phyloP scores from a whole-genome alignment of 805 yeast genomes.

The Candida gorgasii region DNA sequence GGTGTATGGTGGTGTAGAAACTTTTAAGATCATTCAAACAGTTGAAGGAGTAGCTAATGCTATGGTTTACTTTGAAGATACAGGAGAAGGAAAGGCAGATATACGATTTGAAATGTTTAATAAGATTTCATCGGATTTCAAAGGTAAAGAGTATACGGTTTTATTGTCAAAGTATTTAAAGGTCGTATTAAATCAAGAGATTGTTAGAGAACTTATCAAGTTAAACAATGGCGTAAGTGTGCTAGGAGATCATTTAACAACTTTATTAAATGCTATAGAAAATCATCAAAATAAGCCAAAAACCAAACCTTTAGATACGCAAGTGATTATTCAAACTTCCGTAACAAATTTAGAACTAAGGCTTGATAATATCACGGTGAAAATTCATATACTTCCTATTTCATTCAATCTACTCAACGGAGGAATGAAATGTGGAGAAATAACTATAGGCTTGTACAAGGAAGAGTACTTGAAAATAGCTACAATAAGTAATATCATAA shows the following conservation, averaged over 20 bases:
- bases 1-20: slow-evolving; percentile 50
- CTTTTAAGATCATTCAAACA: slow-evolving; percentile 25
- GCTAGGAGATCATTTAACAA: background rate
- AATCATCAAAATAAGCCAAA: slow-evolving; percentile 5
- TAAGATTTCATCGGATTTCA: slow-evolving; percentile 14
- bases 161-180: slow-evolving; percentile 15
- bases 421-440: slow-evolving; percentile 32
- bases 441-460: slow-evolving; percentile 2
- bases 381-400: slow-evolving; percentile 42
- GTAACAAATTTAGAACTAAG: slow-evolving; percentile 33
- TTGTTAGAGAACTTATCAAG: slow-evolving; percentile 5
- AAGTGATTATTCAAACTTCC: slow-evolving; percentile 42
- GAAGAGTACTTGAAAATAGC: slow-evolving; percentile 1
- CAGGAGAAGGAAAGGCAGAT: slow-evolving; percentile 40
- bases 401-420: slow-evolving; percentile 39
- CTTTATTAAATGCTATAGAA: slow-evolving; percentile 6
- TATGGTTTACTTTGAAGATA: slow-evolving; percentile 27
- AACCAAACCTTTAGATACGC: slow-evolving; percentile 12
- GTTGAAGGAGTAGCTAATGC: slow-evolving; percentile 19
- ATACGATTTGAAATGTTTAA: slow-evolving; percentile 51
- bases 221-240: slow-evolving; percentile 1
- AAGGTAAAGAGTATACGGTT: slow-evolving; percentile 14
- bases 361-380: slow-evolving; percentile 19
- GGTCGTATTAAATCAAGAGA: slow-evolving; percentile 10
- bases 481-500: slow-evolving; percentile 25